These are phyloP conservation scores for Pyronema domesticum DNA, from an alignment of 495 filamentous ascomycete species.

Conservation along the genomic window DNA sequence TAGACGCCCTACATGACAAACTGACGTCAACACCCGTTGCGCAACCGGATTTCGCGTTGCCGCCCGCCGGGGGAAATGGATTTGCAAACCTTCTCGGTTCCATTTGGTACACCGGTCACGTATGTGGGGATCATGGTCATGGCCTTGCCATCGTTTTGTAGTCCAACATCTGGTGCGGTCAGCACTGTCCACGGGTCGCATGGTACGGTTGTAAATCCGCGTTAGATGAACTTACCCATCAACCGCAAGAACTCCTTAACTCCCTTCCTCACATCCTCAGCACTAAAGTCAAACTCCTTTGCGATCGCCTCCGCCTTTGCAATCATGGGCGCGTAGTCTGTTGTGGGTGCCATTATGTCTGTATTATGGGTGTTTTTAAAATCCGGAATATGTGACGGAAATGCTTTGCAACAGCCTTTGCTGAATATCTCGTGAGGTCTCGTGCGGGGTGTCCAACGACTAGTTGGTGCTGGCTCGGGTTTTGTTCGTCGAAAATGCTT, in stretches of 20 bases:
- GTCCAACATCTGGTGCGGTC: slow-evolving; percentile 43
- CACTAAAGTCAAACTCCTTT: slow-evolving; percentile 67
- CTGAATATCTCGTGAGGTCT: slow-evolving; percentile 3
- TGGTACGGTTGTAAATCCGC: neutral
- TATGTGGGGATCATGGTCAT: slow-evolving; percentile 94
- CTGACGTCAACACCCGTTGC: too few relatives aligned
- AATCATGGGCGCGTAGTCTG: slow-evolving; percentile 37
- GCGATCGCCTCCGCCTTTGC: slow-evolving; percentile 63
- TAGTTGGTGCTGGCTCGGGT: slow-evolving; percentile 3
- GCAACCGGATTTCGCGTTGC: too few relatives aligned
- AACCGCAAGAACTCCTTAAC: slow-evolving; percentile 72
- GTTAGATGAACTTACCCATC: slow-evolving; percentile 41
- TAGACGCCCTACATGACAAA: slow-evolving; percentile 56
- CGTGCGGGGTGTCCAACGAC: neutral
- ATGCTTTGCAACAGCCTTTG: slow-evolving; percentile 4
- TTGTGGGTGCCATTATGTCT: slow-evolving; percentile 3
- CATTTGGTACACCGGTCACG: slow-evolving; percentile 89
- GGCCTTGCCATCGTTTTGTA: slow-evolving; percentile 51
- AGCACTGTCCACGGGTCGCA: neutral
- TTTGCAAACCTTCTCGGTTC: slow-evolving; percentile 63
- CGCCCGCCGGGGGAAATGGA: too few relatives aligned
- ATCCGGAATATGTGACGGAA: neutral
- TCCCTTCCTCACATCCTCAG: slow-evolving; percentile 57
- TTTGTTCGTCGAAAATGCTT: neutral
- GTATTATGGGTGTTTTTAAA: neutral